Base-by-base conservation (phyloP, 2,329 filamentous ascomycete species). In the Nigrospora sphaerica region DNA sequence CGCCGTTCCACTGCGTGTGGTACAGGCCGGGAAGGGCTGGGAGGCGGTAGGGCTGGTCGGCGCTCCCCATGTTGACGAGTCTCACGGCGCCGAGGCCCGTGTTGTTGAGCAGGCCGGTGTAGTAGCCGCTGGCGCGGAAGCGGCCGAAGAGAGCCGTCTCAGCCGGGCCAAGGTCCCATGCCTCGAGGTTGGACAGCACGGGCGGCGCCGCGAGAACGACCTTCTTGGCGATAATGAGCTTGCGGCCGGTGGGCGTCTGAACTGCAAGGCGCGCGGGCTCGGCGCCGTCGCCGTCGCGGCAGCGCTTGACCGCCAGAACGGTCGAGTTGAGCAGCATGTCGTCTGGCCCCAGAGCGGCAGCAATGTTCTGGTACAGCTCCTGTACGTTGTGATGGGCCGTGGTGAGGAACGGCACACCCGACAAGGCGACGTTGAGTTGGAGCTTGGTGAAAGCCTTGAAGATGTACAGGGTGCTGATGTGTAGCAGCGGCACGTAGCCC, bases 401-500 rank as follows among this genome's bases (percentile, higher is more conserved):
- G 6, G 36, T 34, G 1, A 33, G 16, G 23, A 32, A 33, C 6
- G 40, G 7, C 31, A 32, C 39, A 12, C 46, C 46, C 1, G 36
- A 12, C 13, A 23, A 17, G 7, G 38, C 23, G 32, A 18, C 32
- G 11, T 23, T 34, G n/a, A 47, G 23, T 19, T 47, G 39, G 11
- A 33, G 13, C 2, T 39, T 23, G 41, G 37, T 49, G 32, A 60
- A 53, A 38, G 47, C 52, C 43, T 67, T 63, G 35, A 68, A 52
- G 19, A 66, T 51, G 49, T 69, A 67, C 4, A 71, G 36, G 1
- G 64, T 63, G 12, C 63, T 62, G 16, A 61, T 46, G 1, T 54
- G 53, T 5, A 69, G 54, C 13, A 67, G 49, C 43, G 70, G 63
- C 4, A 65, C 68, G 2, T 66, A 45, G n/a, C 66, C 69, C 40